Conservation (phyloP, 805 yeast genomes). For the Candida yuanshanica region DNA sequence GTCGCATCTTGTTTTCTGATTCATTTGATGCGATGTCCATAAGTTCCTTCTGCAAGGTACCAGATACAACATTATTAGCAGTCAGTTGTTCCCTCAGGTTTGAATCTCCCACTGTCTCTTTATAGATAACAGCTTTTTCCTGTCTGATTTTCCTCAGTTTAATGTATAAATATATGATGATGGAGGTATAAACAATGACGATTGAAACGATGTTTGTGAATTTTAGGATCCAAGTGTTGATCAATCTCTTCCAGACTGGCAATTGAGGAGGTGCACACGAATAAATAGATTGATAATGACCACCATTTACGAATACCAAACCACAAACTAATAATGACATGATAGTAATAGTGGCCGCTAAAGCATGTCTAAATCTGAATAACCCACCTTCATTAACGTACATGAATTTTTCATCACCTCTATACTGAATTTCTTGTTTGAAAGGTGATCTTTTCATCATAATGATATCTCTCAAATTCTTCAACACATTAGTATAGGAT, state of each 20-base stretch:
- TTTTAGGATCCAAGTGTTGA: constrained; percentile 15
- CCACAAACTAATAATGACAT: constrained; percentile 5
- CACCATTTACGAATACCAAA: constrained; percentile 12
- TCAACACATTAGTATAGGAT: constrained; percentile 3
- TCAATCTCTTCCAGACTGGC: constrained; percentile 19
- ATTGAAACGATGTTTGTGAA: constrained; percentile 14
- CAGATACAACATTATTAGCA: constrained; percentile 3
- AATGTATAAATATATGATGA: constrained; percentile 12
- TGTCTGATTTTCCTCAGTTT: constrained; percentile 9
- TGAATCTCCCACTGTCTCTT: background rate
- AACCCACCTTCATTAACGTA: constrained; percentile 21
- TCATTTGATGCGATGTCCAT: constrained; percentile 11
- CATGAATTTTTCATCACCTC: constrained; percentile 1
- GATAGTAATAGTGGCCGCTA: background rate
- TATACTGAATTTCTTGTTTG: background rate
- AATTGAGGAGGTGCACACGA: constrained; percentile 12
- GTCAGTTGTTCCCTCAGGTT: no score
- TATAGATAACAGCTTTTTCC: constrained; percentile 8
- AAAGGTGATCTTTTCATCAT: background rate
- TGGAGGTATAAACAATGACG: constrained; percentile 12
- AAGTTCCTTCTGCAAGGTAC: constrained; percentile 15
- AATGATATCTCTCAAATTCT: constrained; percentile 1
- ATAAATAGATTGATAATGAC: constrained; percentile 8
- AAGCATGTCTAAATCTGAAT: constrained; percentile 7
- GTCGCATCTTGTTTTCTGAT: constrained; percentile 5